phyloP scores from a whole-genome alignment of 805 yeast genomes.

The Saccharomycopsis sp. region DNA sequence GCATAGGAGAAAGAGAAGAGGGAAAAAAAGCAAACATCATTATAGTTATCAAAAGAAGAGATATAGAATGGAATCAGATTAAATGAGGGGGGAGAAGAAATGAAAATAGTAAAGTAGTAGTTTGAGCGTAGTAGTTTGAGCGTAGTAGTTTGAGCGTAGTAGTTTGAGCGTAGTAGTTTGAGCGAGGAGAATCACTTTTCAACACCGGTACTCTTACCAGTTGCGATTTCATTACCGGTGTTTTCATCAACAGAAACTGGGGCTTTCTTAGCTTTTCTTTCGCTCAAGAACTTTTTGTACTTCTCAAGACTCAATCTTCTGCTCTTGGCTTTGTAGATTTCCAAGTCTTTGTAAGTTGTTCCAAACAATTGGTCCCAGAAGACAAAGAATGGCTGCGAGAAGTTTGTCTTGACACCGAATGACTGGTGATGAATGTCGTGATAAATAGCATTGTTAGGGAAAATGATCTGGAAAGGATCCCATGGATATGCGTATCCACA shows the following conservation, averaged over 20 bases:
- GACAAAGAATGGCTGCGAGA: slow-evolving; percentile 92
- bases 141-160: too few relatives aligned
- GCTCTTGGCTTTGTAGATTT: slow-evolving; percentile 60
- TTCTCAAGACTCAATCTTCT: slow-evolving; percentile 59
- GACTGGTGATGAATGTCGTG: slow-evolving; percentile 97
- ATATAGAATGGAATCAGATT: not conserved
- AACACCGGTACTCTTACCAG: not conserved
- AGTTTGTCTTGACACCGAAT: slow-evolving; percentile 90
- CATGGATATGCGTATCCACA: slow-evolving; percentile 94
- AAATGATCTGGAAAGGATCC: slow-evolving; percentile 82
- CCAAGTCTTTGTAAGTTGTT: slow-evolving; percentile 65
- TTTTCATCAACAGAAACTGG: not conserved
- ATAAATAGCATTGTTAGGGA: slow-evolving; percentile 93
- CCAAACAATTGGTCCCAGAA: slow-evolving; percentile 78
- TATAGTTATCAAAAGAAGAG: not conserved
- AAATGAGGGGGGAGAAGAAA: not conserved
- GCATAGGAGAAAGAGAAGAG: not conserved
- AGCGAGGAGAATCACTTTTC: not conserved
- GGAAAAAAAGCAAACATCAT: not conserved
- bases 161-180: too few relatives aligned
- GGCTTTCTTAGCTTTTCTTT: slow-evolving; percentile 27
- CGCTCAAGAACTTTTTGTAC: slow-evolving; percentile 50
- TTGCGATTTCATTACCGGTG: not conserved
- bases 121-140: too few relatives aligned
- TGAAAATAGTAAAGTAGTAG: not conserved